Percentiles rank a stretch among this genome's conserved stretches.
Evolutionary conservation across 495 filamentous ascomycete genomes (phyloP).

Genomic region (Hypoxylon perforatum): DNA sequence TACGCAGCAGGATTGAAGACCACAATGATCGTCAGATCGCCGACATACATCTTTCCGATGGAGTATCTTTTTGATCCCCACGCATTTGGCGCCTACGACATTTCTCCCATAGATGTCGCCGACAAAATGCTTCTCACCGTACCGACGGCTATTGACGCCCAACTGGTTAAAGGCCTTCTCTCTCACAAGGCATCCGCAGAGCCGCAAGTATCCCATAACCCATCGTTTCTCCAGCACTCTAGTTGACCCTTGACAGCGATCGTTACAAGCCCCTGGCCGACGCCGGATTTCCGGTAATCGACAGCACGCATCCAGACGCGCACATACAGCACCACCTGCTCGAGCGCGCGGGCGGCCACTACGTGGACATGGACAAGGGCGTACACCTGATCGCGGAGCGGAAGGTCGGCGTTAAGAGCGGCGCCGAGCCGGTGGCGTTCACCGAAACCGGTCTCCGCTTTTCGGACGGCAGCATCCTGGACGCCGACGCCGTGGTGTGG

Average conservation of each 20-base stretch:
- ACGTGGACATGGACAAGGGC: constrained; percentile 45
- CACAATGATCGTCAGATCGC: constrained; percentile 49
- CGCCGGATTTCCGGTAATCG: constrained; percentile 47
- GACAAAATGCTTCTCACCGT: constrained; percentile 38
- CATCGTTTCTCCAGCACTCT: not conserved
- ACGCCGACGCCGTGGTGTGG: constrained; percentile 50
- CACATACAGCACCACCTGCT: constrained; percentile 35
- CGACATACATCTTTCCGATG: constrained; percentile 50
- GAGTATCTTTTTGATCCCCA: constrained; percentile 32
- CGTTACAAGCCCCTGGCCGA: constrained; percentile 40
- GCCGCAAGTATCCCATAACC: constrained; percentile 35
- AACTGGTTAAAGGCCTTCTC: constrained; percentile 18
- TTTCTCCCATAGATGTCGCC: constrained; percentile 19
- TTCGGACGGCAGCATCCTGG: constrained; percentile 40
- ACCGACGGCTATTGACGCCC: constrained; percentile 31
- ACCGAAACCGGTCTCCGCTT: constrained; percentile 44
- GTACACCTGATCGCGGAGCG: constrained; percentile 37
- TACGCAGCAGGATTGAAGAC: constrained; percentile 34
- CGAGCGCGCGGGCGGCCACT: constrained; percentile 50
- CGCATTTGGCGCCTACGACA: constrained; percentile 39
- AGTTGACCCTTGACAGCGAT: constrained; percentile 12
- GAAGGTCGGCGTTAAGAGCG: constrained; percentile 32
- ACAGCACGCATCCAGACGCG: constrained; percentile 34
- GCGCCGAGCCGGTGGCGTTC: constrained; percentile 38
- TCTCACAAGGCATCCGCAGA: constrained; percentile 33